Evolutionary conservation across 2,329 filamentous ascomycete species (phyloP).

Genomic region (Venturia asperata): DNA sequence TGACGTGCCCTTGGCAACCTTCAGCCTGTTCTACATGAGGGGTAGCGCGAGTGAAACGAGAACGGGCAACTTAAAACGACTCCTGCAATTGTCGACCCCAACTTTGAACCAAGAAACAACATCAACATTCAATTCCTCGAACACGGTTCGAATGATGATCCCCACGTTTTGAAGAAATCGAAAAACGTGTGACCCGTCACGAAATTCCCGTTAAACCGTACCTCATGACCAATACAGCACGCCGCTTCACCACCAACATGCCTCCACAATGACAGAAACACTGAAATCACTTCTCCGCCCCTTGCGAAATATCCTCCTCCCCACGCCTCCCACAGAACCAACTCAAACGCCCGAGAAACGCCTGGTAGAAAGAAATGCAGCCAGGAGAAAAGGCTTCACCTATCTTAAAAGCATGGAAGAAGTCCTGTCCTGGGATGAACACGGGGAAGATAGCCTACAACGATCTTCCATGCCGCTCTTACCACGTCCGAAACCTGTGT

Average conservation of each 20-base stretch:
- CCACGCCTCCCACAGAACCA: not conserved
- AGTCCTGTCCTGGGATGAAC: constrained; percentile 30
- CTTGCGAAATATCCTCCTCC: not conserved
- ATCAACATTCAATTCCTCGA: not conserved
- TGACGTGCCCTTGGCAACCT: too few relatives aligned
- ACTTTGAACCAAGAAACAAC: not conserved
- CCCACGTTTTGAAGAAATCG: not conserved
- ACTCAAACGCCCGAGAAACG: not conserved
- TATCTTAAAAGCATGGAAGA: constrained; percentile 38
- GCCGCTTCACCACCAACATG: not conserved
- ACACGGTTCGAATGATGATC: not conserved
- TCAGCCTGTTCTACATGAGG: too few relatives aligned
- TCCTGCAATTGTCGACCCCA: not conserved
- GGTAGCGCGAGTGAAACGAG: not conserved
- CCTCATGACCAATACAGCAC: not conserved
- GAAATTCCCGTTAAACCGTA: not conserved
- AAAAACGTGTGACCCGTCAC: not conserved
- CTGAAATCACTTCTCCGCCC: constrained; percentile 3
- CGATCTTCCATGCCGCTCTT: not conserved
- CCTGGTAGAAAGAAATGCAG: constrained; percentile 24
- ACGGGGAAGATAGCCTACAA: constrained; percentile 31
- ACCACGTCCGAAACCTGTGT: not conserved
- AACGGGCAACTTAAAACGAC: not conserved
- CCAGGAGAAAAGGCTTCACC: constrained; percentile 31
- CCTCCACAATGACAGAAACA: not conserved